A percentile compares a stretch with the other conserved stretches of the same genome.
phyloP scores from a whole-genome alignment of 768 basidiomycete genomes.

The Phanerochaete sordida region DNA sequence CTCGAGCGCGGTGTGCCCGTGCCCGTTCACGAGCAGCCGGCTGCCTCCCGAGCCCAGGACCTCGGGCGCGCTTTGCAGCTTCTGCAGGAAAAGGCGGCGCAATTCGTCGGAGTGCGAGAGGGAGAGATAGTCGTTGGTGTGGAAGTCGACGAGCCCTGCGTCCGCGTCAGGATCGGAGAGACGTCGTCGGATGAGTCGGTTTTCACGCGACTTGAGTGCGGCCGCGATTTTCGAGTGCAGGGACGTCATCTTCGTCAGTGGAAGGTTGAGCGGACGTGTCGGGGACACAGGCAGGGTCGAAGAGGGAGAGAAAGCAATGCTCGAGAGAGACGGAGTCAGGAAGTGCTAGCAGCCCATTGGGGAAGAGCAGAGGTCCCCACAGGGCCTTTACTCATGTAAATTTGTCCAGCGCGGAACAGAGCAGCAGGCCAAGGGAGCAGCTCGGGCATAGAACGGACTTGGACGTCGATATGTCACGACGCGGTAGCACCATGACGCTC shows the following conservation, averaged over 20 bases:
- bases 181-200: constrained; percentile 63
- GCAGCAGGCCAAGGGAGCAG: background rate
- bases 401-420: background rate
- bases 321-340: background rate
- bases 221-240: constrained; percentile 40
- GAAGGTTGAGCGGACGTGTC: background rate
- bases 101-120: constrained; percentile 59
- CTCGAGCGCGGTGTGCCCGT: constrained; percentile 71
- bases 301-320: background rate
- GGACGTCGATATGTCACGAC: background rate
- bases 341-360: background rate
- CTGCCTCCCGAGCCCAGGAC: constrained; percentile 89
- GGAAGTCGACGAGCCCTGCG: constrained; percentile 58
- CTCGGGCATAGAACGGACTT: constrained; percentile 4
- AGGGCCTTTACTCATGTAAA: background rate
- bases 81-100: constrained; percentile 53
- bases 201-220: constrained; percentile 61
- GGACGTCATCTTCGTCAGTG: constrained; percentile 2
- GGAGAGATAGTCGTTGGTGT: constrained; percentile 93
- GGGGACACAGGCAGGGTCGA: background rate
- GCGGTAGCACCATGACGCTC: background rate
- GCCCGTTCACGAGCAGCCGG: constrained; percentile 75
- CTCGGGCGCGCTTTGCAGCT: constrained; percentile 44
- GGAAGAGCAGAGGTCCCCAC: background rate
- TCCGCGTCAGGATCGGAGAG: constrained; percentile 55